phyloP scores from a whole-genome alignment of 2,329 filamentous ascomycete genomes.

The Annulohypoxylon truncatum region DNA sequence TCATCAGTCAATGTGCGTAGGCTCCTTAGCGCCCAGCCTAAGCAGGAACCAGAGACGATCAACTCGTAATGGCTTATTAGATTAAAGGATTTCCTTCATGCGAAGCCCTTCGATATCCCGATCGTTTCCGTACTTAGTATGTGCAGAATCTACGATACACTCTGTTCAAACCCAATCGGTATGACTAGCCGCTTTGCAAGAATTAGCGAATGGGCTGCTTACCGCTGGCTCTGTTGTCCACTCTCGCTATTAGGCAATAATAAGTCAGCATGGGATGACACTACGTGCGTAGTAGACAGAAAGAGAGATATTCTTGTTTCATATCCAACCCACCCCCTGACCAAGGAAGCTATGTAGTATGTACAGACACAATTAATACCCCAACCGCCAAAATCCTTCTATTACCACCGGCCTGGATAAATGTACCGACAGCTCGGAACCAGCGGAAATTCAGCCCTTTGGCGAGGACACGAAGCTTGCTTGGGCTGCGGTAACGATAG shows the following conservation, averaged over 20 bases:
- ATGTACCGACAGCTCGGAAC: constrained; percentile 31
- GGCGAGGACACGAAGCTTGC: constrained; percentile 5
- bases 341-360: background rate
- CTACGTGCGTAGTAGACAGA: background rate
- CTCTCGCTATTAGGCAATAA: constrained; percentile 25
- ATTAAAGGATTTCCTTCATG: constrained; percentile 35
- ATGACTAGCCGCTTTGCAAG: constrained; percentile 39
- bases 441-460: constrained; percentile 18
- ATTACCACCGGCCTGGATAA: constrained; percentile 17
- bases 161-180: constrained; percentile 37
- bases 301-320: constrained; percentile 18
- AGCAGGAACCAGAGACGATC: constrained; percentile 5
- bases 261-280: background rate
- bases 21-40: constrained; percentile 12
- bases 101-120: constrained; percentile 13
- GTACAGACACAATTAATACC: background rate
- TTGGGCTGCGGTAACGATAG: background rate
- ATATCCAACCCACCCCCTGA: constrained; percentile 5
- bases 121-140: constrained; percentile 6
- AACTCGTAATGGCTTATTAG: constrained; percentile 9
- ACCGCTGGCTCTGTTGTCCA: background rate
- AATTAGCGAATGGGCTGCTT: constrained; percentile 22
- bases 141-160: background rate
- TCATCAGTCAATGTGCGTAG: constrained; percentile 10
- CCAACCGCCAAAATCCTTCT: constrained; percentile 19